Evolutionary conservation across 164 flowering plant species (phyloP), one percentile per base, ranked within the genome.

Genomic region (Cinnamomum chago): DNA sequence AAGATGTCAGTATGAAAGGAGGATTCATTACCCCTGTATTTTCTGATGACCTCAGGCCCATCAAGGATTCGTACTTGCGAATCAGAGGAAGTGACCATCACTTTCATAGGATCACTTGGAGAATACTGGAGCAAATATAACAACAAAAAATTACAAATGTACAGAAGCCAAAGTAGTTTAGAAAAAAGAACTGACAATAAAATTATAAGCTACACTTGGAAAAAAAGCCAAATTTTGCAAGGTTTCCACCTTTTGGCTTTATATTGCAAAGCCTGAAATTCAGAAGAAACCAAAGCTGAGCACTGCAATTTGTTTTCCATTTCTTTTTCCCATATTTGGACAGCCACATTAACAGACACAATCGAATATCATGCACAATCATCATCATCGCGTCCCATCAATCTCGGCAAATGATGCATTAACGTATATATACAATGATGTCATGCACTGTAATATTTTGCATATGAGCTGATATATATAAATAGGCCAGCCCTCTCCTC

Each of bases 71-170:
- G 80, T 27, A 92, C 85, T 66, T 79, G 81, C 35, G 95, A 86
- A 83, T 94, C 98, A 70, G 94, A 95, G 77, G 90, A 88, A 67
- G 91, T 88, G 65, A 94, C 90, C 84, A 89, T 79, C 3, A 94
- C 81, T 84, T 86, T 86, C 76, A 79, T 82, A 18, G 86, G 81
- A 62, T 90, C 92, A 62, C 66, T 79, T 15, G 96, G 93, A 30
- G 79, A 85, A 77, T 88, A 92, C 98, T 93, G 89, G 22, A 81
- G 23, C 73, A 27, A 69, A 47, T 30, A n/a, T 5, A 27, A 33
- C 22, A 47, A 5, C 3, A 30, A 30, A 10, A 74, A 5, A 5
- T n/a, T 13, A 62, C 20, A 60, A 35, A 75, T 67, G 10, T 65
- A 65, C 47, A 40, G 47, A 55, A 55, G 5, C 60, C 60, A 17